Conservation (phyloP, 2,329 filamentous ascomycete species). For the Periglandula ipomoeae region DNA sequence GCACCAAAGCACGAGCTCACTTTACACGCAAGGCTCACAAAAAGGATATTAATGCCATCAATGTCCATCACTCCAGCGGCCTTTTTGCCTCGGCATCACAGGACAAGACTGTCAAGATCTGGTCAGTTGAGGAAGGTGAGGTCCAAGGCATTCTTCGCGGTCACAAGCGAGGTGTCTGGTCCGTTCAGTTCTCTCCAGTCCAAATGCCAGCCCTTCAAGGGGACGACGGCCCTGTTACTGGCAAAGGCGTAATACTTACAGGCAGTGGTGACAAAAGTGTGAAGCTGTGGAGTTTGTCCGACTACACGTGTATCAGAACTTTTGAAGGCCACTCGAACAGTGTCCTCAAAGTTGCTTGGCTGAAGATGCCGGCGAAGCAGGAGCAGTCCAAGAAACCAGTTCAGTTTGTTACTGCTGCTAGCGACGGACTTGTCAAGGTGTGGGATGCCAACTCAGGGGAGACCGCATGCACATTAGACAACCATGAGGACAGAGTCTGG, state of each 20-base stretch:
- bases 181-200: constrained; percentile 78
- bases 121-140: constrained; percentile 83
- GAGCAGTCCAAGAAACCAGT: constrained; percentile 50
- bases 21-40: constrained; percentile 96
- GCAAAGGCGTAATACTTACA: constrained; percentile 76
- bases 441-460: constrained; percentile 88
- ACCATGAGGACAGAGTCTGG: constrained; percentile 95
- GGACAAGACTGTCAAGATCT: constrained; percentile 94
- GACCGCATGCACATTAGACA: constrained; percentile 81
- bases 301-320: constrained; percentile 86
- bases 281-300: constrained; percentile 86
- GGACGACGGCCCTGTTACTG: constrained; percentile 62
- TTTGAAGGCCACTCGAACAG: constrained; percentile 97
- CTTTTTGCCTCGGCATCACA: constrained; percentile 94
- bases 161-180: constrained; percentile 93
- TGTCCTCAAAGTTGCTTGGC: constrained; percentile 87
- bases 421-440: constrained; percentile 91
- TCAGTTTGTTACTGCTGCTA: constrained; percentile 77
- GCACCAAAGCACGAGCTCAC: constrained; percentile 49
- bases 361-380: constrained; percentile 45
- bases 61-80: constrained; percentile 63
- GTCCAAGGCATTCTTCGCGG: constrained; percentile 85
- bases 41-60: constrained; percentile 96
- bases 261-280: constrained; percentile 94
- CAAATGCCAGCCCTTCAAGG: constrained; percentile 65